These are phyloP conservation scores for Porodaedalea pini DNA, from an alignment of 1,284 basidiomycete genomes.

Conservation along the genomic window DNA sequence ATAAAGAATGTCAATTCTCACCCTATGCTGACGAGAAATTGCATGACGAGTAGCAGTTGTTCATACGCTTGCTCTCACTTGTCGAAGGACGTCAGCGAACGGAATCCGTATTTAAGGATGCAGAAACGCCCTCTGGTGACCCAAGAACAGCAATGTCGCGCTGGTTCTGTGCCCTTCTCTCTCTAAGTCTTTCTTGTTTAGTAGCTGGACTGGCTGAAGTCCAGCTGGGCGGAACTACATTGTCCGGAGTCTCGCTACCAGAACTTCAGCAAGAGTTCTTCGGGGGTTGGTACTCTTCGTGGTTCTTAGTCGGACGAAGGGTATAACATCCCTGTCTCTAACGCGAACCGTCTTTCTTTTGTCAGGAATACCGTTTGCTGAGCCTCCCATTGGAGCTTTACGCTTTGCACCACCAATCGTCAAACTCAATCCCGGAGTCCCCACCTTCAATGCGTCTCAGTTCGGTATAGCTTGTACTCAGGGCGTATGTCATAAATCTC, in stretches of 20 bases:
- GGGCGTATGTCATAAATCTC: conserved; percentile 23
- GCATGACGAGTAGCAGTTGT: too few species aligned
- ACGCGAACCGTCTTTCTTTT: neutral
- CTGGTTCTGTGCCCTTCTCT: too few species aligned
- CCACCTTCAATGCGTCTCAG: conserved; percentile 38
- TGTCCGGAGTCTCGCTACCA: neutral
- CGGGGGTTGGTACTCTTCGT: neutral
- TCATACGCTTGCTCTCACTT: too few species aligned
- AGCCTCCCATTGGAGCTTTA: conserved; percentile 51
- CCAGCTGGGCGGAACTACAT: conserved; percentile 1
- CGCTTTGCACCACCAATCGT: conserved; percentile 55
- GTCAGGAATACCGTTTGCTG: conserved; percentile 63
- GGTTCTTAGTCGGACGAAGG: neutral
- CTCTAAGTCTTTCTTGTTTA: neutral
- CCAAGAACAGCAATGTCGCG: too few species aligned
- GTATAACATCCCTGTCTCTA: too few species aligned
- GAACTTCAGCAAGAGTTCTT: conserved; percentile 9
- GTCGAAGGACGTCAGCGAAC: too few species aligned
- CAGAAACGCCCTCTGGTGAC: too few species aligned
- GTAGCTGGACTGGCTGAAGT: neutral
- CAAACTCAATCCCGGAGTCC: conserved; percentile 42
- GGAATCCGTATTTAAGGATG: too few species aligned
- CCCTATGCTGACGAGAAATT: too few species aligned
- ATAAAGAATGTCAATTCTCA: too few species aligned
- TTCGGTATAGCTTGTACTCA: conserved; percentile 60